Evolutionary conservation across 495 filamentous ascomycete genomes (phyloP).

Genomic region (Geopyxis carbonaria): DNA sequence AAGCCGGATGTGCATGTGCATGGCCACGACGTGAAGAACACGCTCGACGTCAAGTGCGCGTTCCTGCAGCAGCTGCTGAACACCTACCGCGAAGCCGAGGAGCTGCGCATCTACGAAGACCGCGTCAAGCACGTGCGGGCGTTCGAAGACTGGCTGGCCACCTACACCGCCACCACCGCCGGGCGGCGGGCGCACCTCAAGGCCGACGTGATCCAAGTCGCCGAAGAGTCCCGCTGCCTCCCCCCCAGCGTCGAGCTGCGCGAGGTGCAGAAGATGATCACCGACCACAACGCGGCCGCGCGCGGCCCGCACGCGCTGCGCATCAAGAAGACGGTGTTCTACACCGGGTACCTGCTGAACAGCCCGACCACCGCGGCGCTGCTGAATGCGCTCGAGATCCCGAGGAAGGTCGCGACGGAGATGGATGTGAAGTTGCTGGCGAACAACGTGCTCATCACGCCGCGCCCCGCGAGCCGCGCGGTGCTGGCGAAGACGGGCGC

Average conservation of each 20-base stretch:
- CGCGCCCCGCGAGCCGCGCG: constrained; percentile 45
- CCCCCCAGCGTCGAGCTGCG: constrained; percentile 68
- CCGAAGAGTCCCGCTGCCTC: constrained; percentile 56
- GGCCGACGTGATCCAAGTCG: constrained; percentile 74
- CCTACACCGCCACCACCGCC: constrained; percentile 36
- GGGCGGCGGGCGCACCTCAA: constrained; percentile 41
- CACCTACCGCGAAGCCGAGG: constrained; percentile 67
- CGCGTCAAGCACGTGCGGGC: constrained; percentile 45
- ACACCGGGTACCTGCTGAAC: constrained; percentile 81
- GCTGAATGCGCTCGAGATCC: constrained; percentile 46
- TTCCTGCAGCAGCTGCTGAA: constrained; percentile 63
- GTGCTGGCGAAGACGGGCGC: constrained; percentile 73
- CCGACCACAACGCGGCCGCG: constrained; percentile 54
- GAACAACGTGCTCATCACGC: constrained; percentile 78
- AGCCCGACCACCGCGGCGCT: constrained; percentile 50
- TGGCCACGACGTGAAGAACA: constrained; percentile 52
- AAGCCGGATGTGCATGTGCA: constrained; percentile 43
- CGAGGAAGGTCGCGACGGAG: constrained; percentile 36
- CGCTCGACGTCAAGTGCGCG: constrained; percentile 73
- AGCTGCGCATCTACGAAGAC: constrained; percentile 57
- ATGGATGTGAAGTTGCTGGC: constrained; percentile 64
- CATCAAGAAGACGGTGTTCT: constrained; percentile 78
- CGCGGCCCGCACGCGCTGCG: constrained; percentile 33
- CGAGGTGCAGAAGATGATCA: constrained; percentile 77
- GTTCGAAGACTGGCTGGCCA: constrained; percentile 66